A percentile compares a stretch with the other conserved stretches of the same genome.
These are phyloP conservation scores for Aspergillus sp. DNA, from an alignment of 2,329 filamentous ascomycete species.

Conservation along the genomic window DNA sequence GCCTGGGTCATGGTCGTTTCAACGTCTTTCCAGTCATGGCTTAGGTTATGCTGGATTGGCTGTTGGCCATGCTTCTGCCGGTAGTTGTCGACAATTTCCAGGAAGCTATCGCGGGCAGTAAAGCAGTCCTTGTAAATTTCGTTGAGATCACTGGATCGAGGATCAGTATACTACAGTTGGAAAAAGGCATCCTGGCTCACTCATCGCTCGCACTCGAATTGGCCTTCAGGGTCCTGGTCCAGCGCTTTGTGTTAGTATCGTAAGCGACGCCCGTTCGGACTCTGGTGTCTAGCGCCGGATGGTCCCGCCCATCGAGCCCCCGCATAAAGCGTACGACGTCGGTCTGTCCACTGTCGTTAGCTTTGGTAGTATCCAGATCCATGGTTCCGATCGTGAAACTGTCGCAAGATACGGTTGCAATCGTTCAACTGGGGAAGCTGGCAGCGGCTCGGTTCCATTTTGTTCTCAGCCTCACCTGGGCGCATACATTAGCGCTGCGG, in stretches of 20 bases:
- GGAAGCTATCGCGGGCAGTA: not conserved
- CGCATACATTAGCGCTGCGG: not conserved
- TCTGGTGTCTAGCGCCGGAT: not conserved
- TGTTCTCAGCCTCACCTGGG: too few species aligned
- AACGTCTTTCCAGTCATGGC: not conserved
- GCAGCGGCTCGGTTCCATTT: too few species aligned
- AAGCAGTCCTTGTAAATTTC: not conserved
- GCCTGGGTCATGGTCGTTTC: not conserved
- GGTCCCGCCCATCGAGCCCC: not conserved
- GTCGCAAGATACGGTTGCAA: not conserved
- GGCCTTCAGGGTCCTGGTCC: not conserved
- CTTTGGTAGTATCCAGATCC: not conserved
- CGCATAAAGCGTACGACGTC: not conserved
- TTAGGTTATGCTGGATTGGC: not conserved
- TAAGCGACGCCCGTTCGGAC: not conserved
- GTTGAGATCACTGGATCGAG: not conserved
- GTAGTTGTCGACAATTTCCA: not conserved
- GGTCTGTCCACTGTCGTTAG: not conserved
- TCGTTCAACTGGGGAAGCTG: too few species aligned
- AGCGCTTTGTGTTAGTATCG: not conserved
- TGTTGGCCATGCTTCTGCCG: not conserved
- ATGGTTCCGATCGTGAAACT: not conserved
- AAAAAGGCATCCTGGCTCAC: not conserved
- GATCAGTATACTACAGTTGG: not conserved
- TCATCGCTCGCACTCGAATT: not conserved